A percentile compares a stretch with the other conserved stretches of the same genome.
Conservation (phyloP, 2,329 filamentous ascomycete species). For the Fusarium secorum region DNA sequence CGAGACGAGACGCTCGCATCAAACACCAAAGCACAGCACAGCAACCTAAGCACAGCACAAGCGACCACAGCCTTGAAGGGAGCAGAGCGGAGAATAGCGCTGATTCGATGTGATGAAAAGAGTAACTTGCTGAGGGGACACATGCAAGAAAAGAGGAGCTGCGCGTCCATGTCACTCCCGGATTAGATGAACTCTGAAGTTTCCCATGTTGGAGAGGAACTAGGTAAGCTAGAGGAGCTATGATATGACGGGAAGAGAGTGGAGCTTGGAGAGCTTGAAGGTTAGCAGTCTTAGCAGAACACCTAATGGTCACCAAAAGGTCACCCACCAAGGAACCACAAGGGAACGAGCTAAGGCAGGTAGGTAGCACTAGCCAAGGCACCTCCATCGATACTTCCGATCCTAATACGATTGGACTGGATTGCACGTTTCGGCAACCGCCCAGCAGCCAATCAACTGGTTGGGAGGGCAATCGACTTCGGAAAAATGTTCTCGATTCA, state of each 20-base stretch:
- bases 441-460: conserved; percentile 14
- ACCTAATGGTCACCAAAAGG: not conserved
- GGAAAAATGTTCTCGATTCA: conserved; percentile 27
- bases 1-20: conserved; percentile 28
- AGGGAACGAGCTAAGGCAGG: conserved; percentile 3
- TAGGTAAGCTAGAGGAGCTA: not conserved
- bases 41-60: not conserved
- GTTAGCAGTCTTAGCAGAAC: not conserved
- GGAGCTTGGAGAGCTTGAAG: conserved; percentile 1
- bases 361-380: conserved; percentile 25
- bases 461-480: conserved; percentile 15
- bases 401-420: conserved; percentile 30
- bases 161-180: conserved; percentile 5
- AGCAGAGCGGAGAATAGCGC: conserved; percentile 8
- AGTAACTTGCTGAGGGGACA: not conserved
- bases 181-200: conserved; percentile 32
- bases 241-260: conserved; percentile 34
- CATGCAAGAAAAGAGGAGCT: conserved; percentile 4
- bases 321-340: not conserved
- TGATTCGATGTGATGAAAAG: conserved; percentile 4
- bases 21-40: conserved; percentile 1
- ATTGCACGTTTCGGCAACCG: conserved; percentile 32
- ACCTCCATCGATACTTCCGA: conserved; percentile 32
- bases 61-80: conserved; percentile 29
- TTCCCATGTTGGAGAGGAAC: conserved; percentile 14